Evolutionary conservation across 2,329 filamentous ascomycete genomes (phyloP).

Genomic region (Colletotrichum sojae): DNA sequence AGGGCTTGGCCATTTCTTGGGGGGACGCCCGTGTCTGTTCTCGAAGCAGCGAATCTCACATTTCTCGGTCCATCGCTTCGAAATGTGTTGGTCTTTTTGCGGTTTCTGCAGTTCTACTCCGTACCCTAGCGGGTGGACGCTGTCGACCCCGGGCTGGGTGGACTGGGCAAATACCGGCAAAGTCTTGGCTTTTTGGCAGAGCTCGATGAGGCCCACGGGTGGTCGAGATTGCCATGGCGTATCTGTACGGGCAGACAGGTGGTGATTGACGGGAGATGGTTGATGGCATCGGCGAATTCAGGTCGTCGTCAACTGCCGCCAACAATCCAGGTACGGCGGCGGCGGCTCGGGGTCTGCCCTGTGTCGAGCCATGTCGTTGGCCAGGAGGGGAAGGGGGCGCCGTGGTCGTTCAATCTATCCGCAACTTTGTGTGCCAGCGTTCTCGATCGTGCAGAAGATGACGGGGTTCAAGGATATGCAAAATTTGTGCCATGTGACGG

Average conservation of each 20-base stretch:
- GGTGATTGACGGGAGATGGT: neutral
- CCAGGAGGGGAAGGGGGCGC: too few relatives aligned
- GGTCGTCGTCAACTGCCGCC: neutral
- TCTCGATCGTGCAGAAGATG: conserved; percentile 13
- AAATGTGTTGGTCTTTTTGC: conserved; percentile 3
- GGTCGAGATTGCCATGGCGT: too few relatives aligned
- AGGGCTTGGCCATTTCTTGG: conserved; percentile 22
- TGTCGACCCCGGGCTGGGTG: neutral
- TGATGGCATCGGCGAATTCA: neutral
- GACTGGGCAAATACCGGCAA: conserved; percentile 15
- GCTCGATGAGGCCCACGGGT: neutral
- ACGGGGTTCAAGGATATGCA: conserved; percentile 11
- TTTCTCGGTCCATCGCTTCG: conserved; percentile 2
- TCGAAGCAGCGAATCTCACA: conserved; percentile 28
- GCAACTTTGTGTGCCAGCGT: conserved; percentile 27
- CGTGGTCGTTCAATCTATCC: conserved; percentile 32
- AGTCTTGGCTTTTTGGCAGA: conserved; percentile 1
- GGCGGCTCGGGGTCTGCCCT: neutral
- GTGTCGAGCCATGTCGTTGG: neutral
- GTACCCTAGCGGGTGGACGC: neutral
- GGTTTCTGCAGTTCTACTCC: too few relatives aligned
- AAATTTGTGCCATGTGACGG: conserved; percentile 9
- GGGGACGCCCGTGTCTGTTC: conserved; percentile 13
- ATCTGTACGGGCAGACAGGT: neutral
- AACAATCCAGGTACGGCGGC: conserved; percentile 1